These are phyloP conservation scores for Antitrichia curtipendula DNA, from an alignment of 225 moss, liverwort and hornwort genomes.

Conservation along the genomic window DNA sequence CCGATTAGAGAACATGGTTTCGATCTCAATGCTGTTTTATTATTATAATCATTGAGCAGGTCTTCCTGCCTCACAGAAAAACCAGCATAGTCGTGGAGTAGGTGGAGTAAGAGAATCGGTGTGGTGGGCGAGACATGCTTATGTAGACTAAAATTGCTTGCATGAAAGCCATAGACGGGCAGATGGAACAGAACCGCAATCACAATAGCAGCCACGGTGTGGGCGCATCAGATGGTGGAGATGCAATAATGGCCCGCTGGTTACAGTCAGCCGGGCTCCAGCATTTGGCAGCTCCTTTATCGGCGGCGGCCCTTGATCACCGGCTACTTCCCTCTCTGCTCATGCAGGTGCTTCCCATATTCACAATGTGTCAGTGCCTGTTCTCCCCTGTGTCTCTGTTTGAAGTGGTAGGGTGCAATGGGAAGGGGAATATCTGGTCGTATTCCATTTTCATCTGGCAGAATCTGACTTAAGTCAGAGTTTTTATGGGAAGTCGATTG, in stretches of 20 bases:
- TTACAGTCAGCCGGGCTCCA: slow-evolving; percentile 98
- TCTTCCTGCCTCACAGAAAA: background rate
- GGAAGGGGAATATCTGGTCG: background rate
- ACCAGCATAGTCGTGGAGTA: background rate
- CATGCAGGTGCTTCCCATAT: slow-evolving; percentile 82
- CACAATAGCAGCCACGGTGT: slow-evolving; percentile 36
- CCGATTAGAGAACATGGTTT: background rate
- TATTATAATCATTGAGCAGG: background rate
- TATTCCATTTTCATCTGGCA: background rate
- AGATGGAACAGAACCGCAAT: slow-evolving; percentile 49
- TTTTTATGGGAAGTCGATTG: background rate
- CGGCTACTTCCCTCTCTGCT: slow-evolving; percentile 92
- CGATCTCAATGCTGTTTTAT: background rate
- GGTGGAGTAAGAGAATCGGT: background rate
- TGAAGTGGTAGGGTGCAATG: slow-evolving; percentile 3
- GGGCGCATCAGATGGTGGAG: slow-evolving; percentile 60
- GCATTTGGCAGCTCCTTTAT: slow-evolving; percentile 95
- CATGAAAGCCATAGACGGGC: slow-evolving; percentile 29
- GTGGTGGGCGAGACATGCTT: background rate
- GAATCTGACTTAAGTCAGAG: background rate
- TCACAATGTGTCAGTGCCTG: slow-evolving; percentile 22
- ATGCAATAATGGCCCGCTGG: slow-evolving; percentile 99
- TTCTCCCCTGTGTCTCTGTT: slow-evolving; percentile 5
- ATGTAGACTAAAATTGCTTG: slow-evolving; percentile 11
- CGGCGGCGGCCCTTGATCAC: slow-evolving; percentile 93